Evolutionary conservation across 305 asterid genomes (phyloP), one percentile per base, ranked within the genome.

Genomic region (Fraxinus latifolia): DNA sequence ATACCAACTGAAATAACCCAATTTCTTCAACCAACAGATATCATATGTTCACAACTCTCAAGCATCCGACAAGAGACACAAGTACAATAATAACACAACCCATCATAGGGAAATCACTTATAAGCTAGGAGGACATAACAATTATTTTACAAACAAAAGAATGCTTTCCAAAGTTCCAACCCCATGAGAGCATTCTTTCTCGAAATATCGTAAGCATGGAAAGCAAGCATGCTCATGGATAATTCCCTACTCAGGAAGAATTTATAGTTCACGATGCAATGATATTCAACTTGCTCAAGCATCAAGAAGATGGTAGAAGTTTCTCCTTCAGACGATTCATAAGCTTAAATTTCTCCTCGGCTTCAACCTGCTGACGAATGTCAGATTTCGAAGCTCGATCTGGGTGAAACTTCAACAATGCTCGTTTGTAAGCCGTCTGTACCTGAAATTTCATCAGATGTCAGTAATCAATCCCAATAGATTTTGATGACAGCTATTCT

Each of bases 291-390:
- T 60, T 60, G 31, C 14, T 21, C 14, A 7, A 58, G 11, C 65
- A 80, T 80, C 81, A 83, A 72, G 73, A 65, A 77, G 58, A 34
- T 29, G 81, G 80, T 21, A 81, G 77, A 53, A n/a, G 23, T n/a
- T 53, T n/a, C 65, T 53, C 65, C 25, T 53, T 53, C 21, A 53
- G 25, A 53, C 95, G 93, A 78, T 89, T 89, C 15, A 96, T 89
- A 77, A 96, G 97, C 93, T 96, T 96, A 81, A 96, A 94, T 82
- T 90, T 96, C 86, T 96, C 99, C 88, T 96, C 99, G 9, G 99
- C 95, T 84, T 96, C 99, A 67, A 96, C 98, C 82, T 90, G 94
- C 81, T 87, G 91, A 27, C 92, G 93, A 36, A 92, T 78, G 83
- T 94, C 92, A 74, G 91, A 86, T 85, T 81, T 83, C 21, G 90